Evolutionary conservation across 2,329 filamentous ascomycete species (phyloP).

Genomic region (Trichoderma cornu-damae): DNA sequence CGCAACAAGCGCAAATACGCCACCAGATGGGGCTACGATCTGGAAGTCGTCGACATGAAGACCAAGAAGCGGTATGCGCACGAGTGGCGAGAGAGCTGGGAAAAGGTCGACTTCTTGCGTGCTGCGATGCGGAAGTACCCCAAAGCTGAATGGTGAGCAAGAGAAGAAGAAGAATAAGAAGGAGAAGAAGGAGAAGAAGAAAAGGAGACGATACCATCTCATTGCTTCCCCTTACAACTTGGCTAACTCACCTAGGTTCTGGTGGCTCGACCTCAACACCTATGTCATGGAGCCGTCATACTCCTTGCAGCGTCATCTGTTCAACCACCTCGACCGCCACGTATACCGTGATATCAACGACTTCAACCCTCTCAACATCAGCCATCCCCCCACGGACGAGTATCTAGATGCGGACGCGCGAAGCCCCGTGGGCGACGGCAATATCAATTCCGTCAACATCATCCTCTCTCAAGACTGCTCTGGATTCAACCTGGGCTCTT

Average conservation of each 20-base stretch:
- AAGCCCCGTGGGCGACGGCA: constrained; percentile 71
- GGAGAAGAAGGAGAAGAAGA: too few relatives aligned
- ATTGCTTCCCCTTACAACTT: constrained; percentile 39
- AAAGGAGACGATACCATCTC: not conserved
- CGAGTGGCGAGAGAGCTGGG: constrained; percentile 99
- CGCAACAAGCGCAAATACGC: constrained; percentile 91
- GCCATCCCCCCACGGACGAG: constrained; percentile 67
- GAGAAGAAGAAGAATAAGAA: not conserved
- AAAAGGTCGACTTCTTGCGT: constrained; percentile 93
- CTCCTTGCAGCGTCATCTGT: constrained; percentile 85
- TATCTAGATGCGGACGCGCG: constrained; percentile 72
- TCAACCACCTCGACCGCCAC: constrained; percentile 67
- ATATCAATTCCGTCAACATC: constrained; percentile 74
- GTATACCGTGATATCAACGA: constrained; percentile 94
- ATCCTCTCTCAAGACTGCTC: constrained; percentile 89
- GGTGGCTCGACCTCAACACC: constrained; percentile 98
- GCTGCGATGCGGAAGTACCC: constrained; percentile 90
- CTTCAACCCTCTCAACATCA: constrained; percentile 92
- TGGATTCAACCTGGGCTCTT: constrained; percentile 94
- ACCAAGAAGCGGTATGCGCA: constrained; percentile 98
- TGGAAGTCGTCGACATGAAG: constrained; percentile 97
- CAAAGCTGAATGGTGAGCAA: constrained; percentile 84
- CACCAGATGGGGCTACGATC: constrained; percentile 82
- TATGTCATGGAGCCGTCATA: constrained; percentile 95
- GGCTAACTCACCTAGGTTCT: constrained; percentile 65